Evolutionary conservation across 2,329 filamentous ascomycete genomes (phyloP).

Genomic region (Paracamarosporium sp.): DNA sequence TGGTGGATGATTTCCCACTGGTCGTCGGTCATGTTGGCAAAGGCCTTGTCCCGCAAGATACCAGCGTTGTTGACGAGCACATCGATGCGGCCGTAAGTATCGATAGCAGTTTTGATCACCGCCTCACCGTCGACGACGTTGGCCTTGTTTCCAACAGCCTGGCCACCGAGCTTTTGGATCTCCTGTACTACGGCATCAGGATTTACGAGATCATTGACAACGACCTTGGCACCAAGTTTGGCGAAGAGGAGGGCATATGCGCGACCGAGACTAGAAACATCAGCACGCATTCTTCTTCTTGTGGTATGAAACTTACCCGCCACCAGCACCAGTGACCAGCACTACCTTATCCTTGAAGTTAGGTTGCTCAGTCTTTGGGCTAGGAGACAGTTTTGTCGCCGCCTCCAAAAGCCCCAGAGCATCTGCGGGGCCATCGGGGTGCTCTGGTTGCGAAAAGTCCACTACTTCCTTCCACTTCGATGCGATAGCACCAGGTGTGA

Average conservation of each 20-base stretch:
- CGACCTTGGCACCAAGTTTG: slow-evolving; percentile 81
- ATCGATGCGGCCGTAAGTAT: slow-evolving; percentile 91
- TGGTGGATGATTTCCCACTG: slow-evolving; percentile 92
- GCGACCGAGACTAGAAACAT: slow-evolving; percentile 74
- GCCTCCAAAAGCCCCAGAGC: slow-evolving; percentile 73
- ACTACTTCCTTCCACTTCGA: slow-evolving; percentile 88
- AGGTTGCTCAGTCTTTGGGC: slow-evolving; percentile 38
- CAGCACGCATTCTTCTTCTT: slow-evolving; percentile 18
- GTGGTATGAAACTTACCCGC: slow-evolving; percentile 39
- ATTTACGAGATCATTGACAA: slow-evolving; percentile 95
- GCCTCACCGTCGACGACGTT: slow-evolving; percentile 91
- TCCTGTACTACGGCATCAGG: slow-evolving; percentile 90
- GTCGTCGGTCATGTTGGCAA: slow-evolving; percentile 94
- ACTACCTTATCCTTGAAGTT: slow-evolving; percentile 49
- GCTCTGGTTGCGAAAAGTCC: slow-evolving; percentile 83
- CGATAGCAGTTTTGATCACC: slow-evolving; percentile 91
- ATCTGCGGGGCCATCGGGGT: slow-evolving; percentile 85
- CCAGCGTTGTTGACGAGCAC: slow-evolving; percentile 98
- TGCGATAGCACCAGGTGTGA: slow-evolving; percentile 86
- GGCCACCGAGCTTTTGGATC: slow-evolving; percentile 87
- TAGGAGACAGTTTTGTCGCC: slow-evolving; percentile 36
- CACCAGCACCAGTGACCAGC: slow-evolving; percentile 45
- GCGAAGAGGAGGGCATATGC: slow-evolving; percentile 88
- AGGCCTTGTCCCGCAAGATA: slow-evolving; percentile 97
- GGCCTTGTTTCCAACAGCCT: slow-evolving; percentile 91